Base-by-base conservation (phyloP, 345 rosid species). In the Kandelia obovata region DNA sequence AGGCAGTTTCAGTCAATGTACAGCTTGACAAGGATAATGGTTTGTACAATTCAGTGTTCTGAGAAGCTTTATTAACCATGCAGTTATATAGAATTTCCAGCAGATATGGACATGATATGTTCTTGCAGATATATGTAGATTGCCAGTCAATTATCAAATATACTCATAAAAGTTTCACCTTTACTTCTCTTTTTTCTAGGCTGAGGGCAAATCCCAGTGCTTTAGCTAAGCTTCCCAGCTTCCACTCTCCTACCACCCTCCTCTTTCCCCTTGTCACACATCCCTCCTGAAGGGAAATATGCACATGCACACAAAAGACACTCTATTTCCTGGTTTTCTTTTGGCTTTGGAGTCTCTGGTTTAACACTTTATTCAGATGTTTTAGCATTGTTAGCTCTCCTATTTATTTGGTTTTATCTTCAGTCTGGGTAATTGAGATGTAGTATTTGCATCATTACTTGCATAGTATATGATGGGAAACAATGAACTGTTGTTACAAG, bases 21-120 rank as follows among this genome's bases (percentile, higher is more conserved):
- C 73, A 47, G 60, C 72, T 64, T 55, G 75, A 80, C 17, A 62
- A 49, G 27, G 75, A 71, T 73, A 62, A 73, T 31, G 80, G 86
- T 87, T 73, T 49, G 64, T 31, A 34, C n/a, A 37, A 47, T 51
- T 65, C 31, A 17, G 10, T 49, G 28, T 61, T 30, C 19, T 39
- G 31, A 53, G 53, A 67, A 69, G 56, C 52, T 74, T 67, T 35
- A 32, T 28, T 64, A 53, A 59, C 69, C 15, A 34, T 28, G 68
- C 58, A 4, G 39, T 27, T 26, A 47, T 57, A 62, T 68, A 27
- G 60, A 49, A 65, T 37, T 49, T 65, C 27, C 16, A 56, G 69
- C 25, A 61, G n/a, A 17, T 21, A 53, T 37, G 13, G 1, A 25
- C 0, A 43, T 43, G 16, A 43, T 43, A 43, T 43, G 49, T 19